Evolutionary conservation across 2,329 filamentous ascomycete species (phyloP).

Genomic region (Podosphaera aphanis): DNA sequence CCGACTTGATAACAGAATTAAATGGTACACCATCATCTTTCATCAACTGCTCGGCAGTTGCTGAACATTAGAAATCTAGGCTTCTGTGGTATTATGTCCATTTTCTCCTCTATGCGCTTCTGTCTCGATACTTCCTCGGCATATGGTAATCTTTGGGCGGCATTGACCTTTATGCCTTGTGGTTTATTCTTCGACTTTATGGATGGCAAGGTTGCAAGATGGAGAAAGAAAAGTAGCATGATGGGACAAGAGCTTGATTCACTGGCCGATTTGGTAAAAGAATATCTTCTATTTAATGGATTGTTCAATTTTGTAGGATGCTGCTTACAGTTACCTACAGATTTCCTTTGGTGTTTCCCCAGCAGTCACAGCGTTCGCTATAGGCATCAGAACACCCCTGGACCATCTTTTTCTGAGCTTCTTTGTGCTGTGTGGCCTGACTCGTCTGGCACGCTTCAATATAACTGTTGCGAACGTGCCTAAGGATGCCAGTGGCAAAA

Average conservation of each 20-base stretch:
- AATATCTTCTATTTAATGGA: background rate
- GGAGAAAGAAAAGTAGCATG: conserved; percentile 87
- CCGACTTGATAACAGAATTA: conserved; percentile 64
- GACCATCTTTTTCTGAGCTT: conserved; percentile 63
- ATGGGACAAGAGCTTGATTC: conserved; percentile 98
- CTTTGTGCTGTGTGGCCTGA: conserved; percentile 88
- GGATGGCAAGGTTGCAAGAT: conserved; percentile 87
- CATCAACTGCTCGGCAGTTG: background rate
- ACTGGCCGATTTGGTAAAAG: conserved; percentile 63
- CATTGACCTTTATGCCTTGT: conserved; percentile 71
- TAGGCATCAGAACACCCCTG: conserved; percentile 62
- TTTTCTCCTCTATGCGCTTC: conserved; percentile 88
- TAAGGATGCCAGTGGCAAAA: conserved; percentile 80
- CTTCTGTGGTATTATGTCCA: conserved; percentile 79
- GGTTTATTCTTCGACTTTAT: conserved; percentile 95
- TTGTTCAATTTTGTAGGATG: background rate
- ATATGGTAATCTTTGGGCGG: conserved; percentile 51
- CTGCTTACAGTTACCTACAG: conserved; percentile 22
- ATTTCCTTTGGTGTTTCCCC: conserved; percentile 90
- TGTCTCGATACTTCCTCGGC: conserved; percentile 49
- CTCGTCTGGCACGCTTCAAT: conserved; percentile 87
- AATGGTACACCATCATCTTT: conserved; percentile 32
- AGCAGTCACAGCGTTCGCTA: conserved; percentile 64
- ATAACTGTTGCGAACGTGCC: conserved; percentile 76
- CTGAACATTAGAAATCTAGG: conserved; percentile 22